These are phyloP conservation scores for Wickerhamiella vanderwaltii DNA, from an alignment of 805 yeast genomes.

Conservation along the genomic window DNA sequence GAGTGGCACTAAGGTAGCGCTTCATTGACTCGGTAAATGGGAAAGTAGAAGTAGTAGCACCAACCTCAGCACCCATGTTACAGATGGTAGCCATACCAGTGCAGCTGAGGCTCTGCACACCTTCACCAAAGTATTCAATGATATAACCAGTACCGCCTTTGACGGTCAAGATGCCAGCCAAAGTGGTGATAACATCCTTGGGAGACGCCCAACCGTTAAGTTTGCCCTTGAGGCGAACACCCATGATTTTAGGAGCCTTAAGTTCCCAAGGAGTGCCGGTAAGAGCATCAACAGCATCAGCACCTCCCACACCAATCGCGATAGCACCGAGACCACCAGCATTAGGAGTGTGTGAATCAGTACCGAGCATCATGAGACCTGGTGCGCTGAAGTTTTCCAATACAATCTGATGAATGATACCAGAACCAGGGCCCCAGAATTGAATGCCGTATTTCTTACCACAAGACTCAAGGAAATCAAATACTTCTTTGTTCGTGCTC, in stretches of 20 bases:
- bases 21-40: slow-evolving; percentile 78
- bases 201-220: slow-evolving; percentile 94
- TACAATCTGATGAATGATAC: slow-evolving; percentile 96
- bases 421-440: slow-evolving; percentile 99
- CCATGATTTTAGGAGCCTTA: slow-evolving; percentile 90
- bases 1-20: slow-evolving; percentile 72
- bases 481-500: slow-evolving; percentile 84
- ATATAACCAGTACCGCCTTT: slow-evolving; percentile 97
- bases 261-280: slow-evolving; percentile 98
- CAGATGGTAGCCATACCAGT: slow-evolving; percentile 99
- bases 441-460: slow-evolving; percentile 92
- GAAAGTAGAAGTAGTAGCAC: slow-evolving; percentile 96
- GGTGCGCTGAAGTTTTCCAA: slow-evolving; percentile 95
- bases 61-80: slow-evolving; percentile 99
- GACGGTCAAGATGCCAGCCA: slow-evolving; percentile 88
- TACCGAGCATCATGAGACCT: slow-evolving; percentile 93
- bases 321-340: slow-evolving; percentile 98
- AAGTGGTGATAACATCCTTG: slow-evolving; percentile 84
- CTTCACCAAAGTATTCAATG: slow-evolving; percentile 94
- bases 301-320: slow-evolving; percentile 99
- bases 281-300: slow-evolving; percentile 96
- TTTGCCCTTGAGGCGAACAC: slow-evolving; percentile 84
- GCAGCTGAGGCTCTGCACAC: slow-evolving; percentile 77
- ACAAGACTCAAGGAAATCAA: slow-evolving; percentile 85
- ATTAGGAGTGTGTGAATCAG: slow-evolving; percentile 97